phyloP scores from a whole-genome alignment of 805 yeast species.

The Barnettozyma pratensis region DNA sequence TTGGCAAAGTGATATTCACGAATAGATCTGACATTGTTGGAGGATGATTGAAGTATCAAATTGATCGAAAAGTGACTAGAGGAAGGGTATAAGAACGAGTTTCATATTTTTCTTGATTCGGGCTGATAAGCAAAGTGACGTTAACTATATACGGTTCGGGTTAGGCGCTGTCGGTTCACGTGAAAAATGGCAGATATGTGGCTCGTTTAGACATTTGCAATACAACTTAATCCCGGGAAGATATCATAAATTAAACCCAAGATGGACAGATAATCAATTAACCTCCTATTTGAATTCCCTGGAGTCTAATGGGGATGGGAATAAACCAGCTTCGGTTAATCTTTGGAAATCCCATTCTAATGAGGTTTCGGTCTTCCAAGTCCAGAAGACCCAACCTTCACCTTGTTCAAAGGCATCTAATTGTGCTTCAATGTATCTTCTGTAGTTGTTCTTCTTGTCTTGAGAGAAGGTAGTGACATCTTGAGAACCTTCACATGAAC shows the following conservation, averaged over 20 bases:
- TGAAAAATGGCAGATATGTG: too few relatives aligned
- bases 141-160: too few relatives aligned
- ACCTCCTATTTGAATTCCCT: conserved; percentile 40
- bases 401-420: conserved; percentile 74
- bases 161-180: too few relatives aligned
- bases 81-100: too few relatives aligned
- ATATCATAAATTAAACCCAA: too few relatives aligned
- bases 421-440: conserved; percentile 84
- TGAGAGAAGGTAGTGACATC: conserved; percentile 54
- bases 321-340: conserved; percentile 51
- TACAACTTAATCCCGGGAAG: too few relatives aligned
- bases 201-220: too few relatives aligned
- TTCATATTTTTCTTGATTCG: too few relatives aligned
- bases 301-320: conserved; percentile 75
- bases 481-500: conserved; percentile 53
- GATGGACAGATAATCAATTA: too few relatives aligned
- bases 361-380: conserved; percentile 81
- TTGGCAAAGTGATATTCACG: conserved; percentile 49
- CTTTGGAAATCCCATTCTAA: conserved; percentile 81
- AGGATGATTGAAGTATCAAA: background rate
- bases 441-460: conserved; percentile 48
- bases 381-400: conserved; percentile 92
- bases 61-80: too few relatives aligned
- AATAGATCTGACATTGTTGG: background rate
- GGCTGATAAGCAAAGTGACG: too few relatives aligned